These are phyloP conservation scores for Papiliotrema flavescens DNA, from an alignment of 1,284 basidiomycete genomes.

Conservation along the genomic window DNA sequence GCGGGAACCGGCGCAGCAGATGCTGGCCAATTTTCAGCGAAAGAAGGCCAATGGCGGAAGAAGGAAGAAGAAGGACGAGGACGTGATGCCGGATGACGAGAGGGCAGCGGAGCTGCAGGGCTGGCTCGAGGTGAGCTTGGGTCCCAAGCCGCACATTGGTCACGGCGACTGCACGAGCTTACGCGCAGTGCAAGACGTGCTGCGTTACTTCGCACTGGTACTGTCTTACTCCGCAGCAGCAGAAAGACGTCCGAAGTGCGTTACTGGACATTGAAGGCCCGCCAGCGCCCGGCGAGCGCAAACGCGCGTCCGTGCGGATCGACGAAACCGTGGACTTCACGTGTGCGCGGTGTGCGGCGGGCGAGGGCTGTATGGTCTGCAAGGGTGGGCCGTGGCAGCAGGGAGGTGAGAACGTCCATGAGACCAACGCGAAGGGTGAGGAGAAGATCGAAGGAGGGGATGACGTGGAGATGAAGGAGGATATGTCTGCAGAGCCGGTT, in stretches of 20 bases:
- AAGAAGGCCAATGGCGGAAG: conserved; percentile 36
- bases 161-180: not conserved
- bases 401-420: not conserved
- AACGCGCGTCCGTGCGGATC: conserved; percentile 49
- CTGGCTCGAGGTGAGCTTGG: conserved; percentile 61
- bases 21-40: conserved; percentile 21
- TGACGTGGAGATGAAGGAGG: conserved; percentile 1
- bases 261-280: conserved; percentile 51
- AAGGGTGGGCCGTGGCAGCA: conserved; percentile 48
- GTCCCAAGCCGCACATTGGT: not conserved
- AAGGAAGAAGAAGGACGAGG: conserved; percentile 53
- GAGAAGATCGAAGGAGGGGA: not conserved
- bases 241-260: conserved; percentile 67
- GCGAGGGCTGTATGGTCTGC: conserved; percentile 73
- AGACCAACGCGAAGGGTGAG: not conserved
- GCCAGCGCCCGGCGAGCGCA: conserved; percentile 47
- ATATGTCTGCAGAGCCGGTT: not conserved
- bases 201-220: conserved; percentile 72
- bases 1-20: conserved; percentile 28
- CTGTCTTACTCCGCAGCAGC: conserved; percentile 64
- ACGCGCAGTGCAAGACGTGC: conserved; percentile 63
- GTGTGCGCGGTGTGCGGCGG: conserved; percentile 70
- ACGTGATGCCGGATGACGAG: conserved; percentile 55
- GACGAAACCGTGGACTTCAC: conserved; percentile 70
- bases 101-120: conserved; percentile 62